Conservation (phyloP, 805 yeast species). For the Ogataea populi-albae region DNA sequence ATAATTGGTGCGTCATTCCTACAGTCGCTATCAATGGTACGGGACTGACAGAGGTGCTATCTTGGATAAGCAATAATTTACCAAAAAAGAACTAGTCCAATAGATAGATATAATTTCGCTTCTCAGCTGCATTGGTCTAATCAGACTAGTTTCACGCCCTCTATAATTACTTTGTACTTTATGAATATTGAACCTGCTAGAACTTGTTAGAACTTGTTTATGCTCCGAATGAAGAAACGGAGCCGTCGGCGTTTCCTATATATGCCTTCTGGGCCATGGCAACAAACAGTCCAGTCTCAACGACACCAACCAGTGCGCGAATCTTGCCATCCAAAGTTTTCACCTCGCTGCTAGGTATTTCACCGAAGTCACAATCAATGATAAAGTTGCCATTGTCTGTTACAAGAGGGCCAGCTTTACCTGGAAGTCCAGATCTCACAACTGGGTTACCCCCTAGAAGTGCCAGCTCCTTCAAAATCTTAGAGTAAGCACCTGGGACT, state of each 20-base stretch:
- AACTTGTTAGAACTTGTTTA: conserved; percentile 12
- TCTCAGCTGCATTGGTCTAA: too few relatives aligned
- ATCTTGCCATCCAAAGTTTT: conserved; percentile 57
- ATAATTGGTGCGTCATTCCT: conserved; percentile 89
- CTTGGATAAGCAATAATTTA: conserved; percentile 72
- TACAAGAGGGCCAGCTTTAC: conserved; percentile 95
- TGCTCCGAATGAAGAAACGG: conserved; percentile 36
- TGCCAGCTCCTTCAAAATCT: conserved; percentile 63
- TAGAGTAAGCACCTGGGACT: conserved; percentile 82
- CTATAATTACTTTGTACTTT: conserved; percentile 3
- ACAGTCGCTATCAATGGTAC: conserved; percentile 88
- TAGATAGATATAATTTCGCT: too few relatives aligned
- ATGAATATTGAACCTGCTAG: conserved; percentile 1
- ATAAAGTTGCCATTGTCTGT: conserved; percentile 94
- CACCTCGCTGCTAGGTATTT: conserved; percentile 49
- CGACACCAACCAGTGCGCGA: conserved; percentile 84
- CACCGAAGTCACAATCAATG: conserved; percentile 91
- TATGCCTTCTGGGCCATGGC: conserved; percentile 75
- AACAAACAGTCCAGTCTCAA: conserved; percentile 90
- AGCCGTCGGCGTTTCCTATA: conserved; percentile 84
- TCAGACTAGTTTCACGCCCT: conserved; percentile 1
- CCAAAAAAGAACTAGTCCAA: conserved; percentile 10
- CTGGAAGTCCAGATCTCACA: conserved; percentile 81
- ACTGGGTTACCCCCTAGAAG: conserved; percentile 62
- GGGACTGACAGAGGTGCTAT: conserved; percentile 82